Base-by-base conservation (phyloP, 2,329 filamentous ascomycete genomes). In the Rutstroemia sydowiana region DNA sequence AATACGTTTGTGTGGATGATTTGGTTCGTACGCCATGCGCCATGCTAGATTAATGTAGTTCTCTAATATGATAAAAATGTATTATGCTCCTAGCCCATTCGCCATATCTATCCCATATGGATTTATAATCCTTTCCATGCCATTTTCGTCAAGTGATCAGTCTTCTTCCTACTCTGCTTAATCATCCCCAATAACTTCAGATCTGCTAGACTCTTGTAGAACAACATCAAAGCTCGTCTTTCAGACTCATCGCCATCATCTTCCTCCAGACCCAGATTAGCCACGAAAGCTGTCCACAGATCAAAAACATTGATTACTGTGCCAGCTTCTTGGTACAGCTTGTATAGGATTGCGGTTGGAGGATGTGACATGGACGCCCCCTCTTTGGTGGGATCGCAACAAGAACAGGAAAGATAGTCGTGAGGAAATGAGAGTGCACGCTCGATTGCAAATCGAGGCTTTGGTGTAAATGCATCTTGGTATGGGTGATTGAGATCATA, bases 121-220 rank as follows among this genome's bases (percentile, higher is more conserved):
- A 9, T 51, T 69, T 63, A 82, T 55, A 93, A 72, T 61, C 92
- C 93, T 66, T 87, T 90, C 82, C 84, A 88, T 47, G 76, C 72
- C 32, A 90, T 75, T 73, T 96, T 97, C 36, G 88, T 84, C 60
- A 97, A 73, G 70, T 97, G 92, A 66, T 97, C 93, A 21, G 84
- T 81, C 75, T 95, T 95, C 75, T 91, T 95, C 70, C 85, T 87
- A 64, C 86, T 97, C 55, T 79, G 77, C 72, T 93, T 96, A 55
- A 97, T 78, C 70, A 96, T 85, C 7, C 93, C 93, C 63, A 98
- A 75, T 49, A 84, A 80, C 67, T 84, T 85, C 66, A 98, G 69
- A 68, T 98, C 93, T 0, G 92, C 88, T 56, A 97, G 69, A 5
- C 81, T 87, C 55, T 83, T 79, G 68, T 96, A 96, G 69, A 97